Conservation (phyloP, 2,329 filamentous ascomycete species). For the Trichoderma harzianum region DNA sequence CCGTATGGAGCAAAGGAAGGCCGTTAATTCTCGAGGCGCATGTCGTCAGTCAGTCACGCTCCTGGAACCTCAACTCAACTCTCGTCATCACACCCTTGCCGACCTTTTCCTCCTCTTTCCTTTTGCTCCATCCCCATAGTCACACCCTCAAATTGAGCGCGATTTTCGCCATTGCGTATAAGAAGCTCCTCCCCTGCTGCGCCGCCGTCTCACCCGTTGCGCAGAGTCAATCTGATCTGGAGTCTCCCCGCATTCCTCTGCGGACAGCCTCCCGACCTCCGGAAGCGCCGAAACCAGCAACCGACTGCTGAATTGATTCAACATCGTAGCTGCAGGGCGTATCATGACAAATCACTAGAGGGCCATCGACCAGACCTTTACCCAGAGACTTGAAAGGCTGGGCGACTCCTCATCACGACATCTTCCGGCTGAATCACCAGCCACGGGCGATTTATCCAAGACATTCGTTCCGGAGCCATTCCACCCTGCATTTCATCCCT, state of each 20-base stretch:
- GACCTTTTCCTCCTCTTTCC: background rate
- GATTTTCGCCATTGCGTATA: background rate
- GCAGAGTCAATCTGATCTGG: background rate
- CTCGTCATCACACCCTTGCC: background rate
- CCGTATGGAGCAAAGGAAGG: background rate
- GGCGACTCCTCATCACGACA: background rate
- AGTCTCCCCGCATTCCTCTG: conserved; percentile 7
- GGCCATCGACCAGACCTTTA: background rate
- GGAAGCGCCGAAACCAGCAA: background rate
- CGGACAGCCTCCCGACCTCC: background rate
- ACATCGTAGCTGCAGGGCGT: background rate
- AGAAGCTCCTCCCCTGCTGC: background rate
- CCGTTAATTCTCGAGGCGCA: background rate
- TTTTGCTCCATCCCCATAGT: background rate
- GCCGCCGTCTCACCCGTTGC: background rate
- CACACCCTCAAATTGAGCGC: background rate
- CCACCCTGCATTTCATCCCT: background rate
- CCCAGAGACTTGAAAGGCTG: background rate
- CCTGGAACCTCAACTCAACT: background rate
- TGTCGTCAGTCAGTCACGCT: background rate
- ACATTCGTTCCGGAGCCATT: background rate
- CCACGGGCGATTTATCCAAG: background rate
- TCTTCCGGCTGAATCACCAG: background rate
- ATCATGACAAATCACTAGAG: background rate
- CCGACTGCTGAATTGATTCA: background rate